A percentile compares a stretch with the other conserved stretches of the same genome.
These are phyloP conservation scores for Fraxinus nigra DNA, from an alignment of 305 asterid species.

Conservation along the genomic window DNA sequence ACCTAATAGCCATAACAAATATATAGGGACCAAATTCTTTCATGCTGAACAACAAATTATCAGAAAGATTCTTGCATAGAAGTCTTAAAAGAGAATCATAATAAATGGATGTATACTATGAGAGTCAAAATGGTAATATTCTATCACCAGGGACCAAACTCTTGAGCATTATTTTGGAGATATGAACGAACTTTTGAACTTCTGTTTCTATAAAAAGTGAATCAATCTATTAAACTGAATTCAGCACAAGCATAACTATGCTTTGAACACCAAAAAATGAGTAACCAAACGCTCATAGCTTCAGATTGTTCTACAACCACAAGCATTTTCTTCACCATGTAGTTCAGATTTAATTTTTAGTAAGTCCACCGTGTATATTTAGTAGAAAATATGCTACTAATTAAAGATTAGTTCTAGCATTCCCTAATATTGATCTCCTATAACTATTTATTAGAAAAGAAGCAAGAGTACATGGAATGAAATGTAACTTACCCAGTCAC, in stretches of 20 bases:
- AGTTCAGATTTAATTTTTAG: neutral
- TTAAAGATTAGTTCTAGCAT: neutral
- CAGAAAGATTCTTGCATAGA: neutral
- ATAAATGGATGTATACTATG: neutral
- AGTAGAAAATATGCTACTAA: neutral
- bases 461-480: neutral
- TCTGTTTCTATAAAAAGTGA: neutral
- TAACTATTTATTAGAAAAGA: neutral
- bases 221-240: neutral
- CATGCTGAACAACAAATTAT: neutral
- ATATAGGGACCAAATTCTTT: neutral
- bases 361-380: neutral
- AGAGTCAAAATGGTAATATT: neutral
- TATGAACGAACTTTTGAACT: neutral
- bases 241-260: neutral
- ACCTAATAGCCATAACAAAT: neutral
- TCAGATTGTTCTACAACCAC: neutral
- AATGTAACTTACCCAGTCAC: neutral
- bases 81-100: neutral
- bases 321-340: neutral
- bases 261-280: neutral
- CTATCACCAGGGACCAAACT: neutral
- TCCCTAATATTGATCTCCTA: neutral
- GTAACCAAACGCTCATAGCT: neutral
- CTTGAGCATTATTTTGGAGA: neutral